These are phyloP conservation scores for Lachnellula arida DNA, from an alignment of 2,329 filamentous ascomycete genomes.

Conservation along the genomic window DNA sequence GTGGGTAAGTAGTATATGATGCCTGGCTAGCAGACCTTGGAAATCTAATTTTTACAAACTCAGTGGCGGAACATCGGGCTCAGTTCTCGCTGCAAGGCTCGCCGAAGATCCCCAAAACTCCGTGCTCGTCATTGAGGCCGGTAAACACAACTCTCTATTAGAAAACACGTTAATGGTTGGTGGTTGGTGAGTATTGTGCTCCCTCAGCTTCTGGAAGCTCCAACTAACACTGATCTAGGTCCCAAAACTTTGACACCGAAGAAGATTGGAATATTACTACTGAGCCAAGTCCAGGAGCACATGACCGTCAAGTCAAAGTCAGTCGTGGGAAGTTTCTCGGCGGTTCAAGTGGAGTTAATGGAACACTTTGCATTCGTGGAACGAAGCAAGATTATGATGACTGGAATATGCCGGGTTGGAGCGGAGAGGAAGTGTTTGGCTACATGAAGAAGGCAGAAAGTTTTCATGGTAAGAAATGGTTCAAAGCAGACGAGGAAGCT, in stretches of 20 bases:
- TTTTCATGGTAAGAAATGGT: slow-evolving; percentile 55
- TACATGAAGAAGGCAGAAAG: slow-evolving; percentile 56
- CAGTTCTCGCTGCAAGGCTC: slow-evolving; percentile 47
- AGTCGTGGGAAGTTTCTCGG: slow-evolving; percentile 47
- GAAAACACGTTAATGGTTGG: slow-evolving; percentile 49
- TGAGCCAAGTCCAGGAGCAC: slow-evolving; percentile 36
- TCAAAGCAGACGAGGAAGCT: slow-evolving; percentile 41
- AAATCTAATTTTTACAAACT: neutral
- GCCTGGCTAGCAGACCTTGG: no score
- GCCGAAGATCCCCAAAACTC: slow-evolving; percentile 45
- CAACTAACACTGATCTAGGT: slow-evolving; percentile 29
- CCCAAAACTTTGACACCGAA: slow-evolving; percentile 42
- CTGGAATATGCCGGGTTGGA: slow-evolving; percentile 52
- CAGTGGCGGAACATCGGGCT: slow-evolving; percentile 44
- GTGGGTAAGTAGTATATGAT: slow-evolving; percentile 16
- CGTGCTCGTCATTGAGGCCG: slow-evolving; percentile 46
- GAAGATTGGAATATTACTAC: slow-evolving; percentile 49
- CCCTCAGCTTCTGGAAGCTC: neutral
- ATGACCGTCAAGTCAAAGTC: slow-evolving; percentile 42
- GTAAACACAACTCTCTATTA: slow-evolving; percentile 39
- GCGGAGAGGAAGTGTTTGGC: slow-evolving; percentile 50
- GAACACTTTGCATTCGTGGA: slow-evolving; percentile 45
- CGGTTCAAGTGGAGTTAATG: slow-evolving; percentile 46
- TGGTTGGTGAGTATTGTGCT: slow-evolving; percentile 33
- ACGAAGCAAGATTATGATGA: slow-evolving; percentile 49